A percentile compares a stretch with the other conserved stretches of the same genome.
These are phyloP conservation scores for Fusarium compactum DNA, from an alignment of 2,329 filamentous ascomycete genomes.

Conservation along the genomic window DNA sequence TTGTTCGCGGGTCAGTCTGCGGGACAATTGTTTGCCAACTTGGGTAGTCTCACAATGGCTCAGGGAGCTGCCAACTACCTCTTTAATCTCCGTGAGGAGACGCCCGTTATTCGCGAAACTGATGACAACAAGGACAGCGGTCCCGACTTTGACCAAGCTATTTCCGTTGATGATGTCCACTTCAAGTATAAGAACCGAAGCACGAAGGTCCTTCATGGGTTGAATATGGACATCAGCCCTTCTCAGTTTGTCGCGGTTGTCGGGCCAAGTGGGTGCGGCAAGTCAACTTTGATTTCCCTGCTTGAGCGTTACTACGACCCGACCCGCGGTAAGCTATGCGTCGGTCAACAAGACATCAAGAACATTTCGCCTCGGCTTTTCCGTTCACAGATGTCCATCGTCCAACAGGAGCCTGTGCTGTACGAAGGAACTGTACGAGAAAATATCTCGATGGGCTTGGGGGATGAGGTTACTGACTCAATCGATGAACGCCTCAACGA, in stretches of 20 bases:
- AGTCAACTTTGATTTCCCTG: constrained; percentile 68
- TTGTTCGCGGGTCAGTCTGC: constrained; percentile 52
- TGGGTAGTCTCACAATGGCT: constrained; percentile 60
- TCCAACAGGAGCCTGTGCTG: constrained; percentile 56
- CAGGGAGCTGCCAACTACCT: constrained; percentile 59
- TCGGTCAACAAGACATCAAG: constrained; percentile 47
- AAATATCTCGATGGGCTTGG: constrained; percentile 63
- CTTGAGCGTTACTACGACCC: constrained; percentile 60
- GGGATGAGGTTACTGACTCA: constrained; percentile 26
- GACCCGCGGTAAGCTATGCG: constrained; percentile 47
- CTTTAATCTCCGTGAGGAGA: constrained; percentile 53
- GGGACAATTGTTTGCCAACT: constrained; percentile 53
- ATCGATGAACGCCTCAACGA: constrained; percentile 51
- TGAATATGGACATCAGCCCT: constrained; percentile 18
- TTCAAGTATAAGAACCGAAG: constrained; percentile 28
- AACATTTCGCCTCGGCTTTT: constrained; percentile 44
- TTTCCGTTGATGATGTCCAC: constrained; percentile 30
- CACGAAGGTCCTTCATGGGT: constrained; percentile 13
- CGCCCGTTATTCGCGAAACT: constrained; percentile 53
- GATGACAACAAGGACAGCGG: constrained; percentile 50
- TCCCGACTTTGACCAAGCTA: constrained; percentile 7
- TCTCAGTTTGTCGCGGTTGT: constrained; percentile 65
- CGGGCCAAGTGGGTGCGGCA: constrained; percentile 69
- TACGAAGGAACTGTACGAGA: constrained; percentile 65
- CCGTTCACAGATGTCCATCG: constrained; percentile 53